Evolutionary conservation across 2,329 filamentous ascomycete genomes (phyloP).

Genomic region (Alternaria hordeiaustralica): DNA sequence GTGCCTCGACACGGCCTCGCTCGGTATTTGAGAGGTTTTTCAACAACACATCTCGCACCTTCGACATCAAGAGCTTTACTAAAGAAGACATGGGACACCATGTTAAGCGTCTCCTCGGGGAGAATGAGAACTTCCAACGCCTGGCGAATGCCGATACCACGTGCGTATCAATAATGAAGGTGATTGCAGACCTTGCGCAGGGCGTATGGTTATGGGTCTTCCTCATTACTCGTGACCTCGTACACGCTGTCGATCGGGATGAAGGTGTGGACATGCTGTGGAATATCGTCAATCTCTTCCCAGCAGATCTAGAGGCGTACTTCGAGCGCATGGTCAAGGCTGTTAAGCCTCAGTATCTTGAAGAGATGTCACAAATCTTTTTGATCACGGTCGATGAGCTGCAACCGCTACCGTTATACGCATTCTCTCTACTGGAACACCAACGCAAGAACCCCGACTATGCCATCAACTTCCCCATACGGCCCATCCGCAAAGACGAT

Average conservation of each 20-base stretch:
- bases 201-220: slow-evolving; percentile 30
- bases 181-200: slow-evolving; percentile 11
- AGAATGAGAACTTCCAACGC: background rate
- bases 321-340: slow-evolving; percentile 19
- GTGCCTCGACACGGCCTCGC: slow-evolving; percentile 14
- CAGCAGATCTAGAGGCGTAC: slow-evolving; percentile 17
- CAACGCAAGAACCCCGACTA: slow-evolving; percentile 7
- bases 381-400: slow-evolving; percentile 6
- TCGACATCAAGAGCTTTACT: slow-evolving; percentile 1
- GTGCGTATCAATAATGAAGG: background rate
- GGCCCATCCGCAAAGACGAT: background rate
- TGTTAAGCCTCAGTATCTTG: slow-evolving; percentile 7
- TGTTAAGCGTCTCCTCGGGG: background rate
- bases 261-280: slow-evolving; percentile 7
- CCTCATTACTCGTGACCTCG: slow-evolving; percentile 12
- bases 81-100: slow-evolving; percentile 3
- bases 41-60: background rate
- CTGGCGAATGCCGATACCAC: background rate
- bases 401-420: slow-evolving; percentile 11
- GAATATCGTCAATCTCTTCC: slow-evolving; percentile 14
- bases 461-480: background rate
- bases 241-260: background rate
- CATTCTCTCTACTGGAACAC: slow-evolving; percentile 10
- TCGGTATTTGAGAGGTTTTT: slow-evolving; percentile 8
- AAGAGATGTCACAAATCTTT: slow-evolving; percentile 22